Conservation (phyloP, 257 asterid genomes). For the Henckelia pumila region DNA sequence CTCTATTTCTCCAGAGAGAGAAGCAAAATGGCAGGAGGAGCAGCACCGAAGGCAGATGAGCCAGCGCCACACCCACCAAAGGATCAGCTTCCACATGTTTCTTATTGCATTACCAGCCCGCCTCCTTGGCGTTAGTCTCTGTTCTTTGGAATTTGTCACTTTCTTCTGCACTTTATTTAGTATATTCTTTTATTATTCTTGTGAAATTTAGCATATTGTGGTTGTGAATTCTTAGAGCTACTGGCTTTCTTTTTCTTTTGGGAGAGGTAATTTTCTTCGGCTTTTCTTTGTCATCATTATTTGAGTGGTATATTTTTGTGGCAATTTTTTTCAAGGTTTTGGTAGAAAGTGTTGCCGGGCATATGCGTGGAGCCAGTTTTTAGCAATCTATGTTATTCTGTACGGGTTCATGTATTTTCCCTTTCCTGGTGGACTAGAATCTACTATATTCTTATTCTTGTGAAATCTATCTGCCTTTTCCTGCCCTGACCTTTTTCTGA, state of each 20-base stretch:
- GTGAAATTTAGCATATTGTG: background rate
- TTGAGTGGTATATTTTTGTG: background rate
- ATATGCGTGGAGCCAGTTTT: background rate
- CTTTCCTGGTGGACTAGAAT: background rate
- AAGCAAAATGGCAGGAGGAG: constrained; percentile 47
- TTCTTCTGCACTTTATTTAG: constrained; percentile 4
- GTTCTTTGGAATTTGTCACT: background rate
- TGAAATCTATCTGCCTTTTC: background rate
- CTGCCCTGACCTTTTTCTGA: background rate
- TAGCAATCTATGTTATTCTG: background rate
- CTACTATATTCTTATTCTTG: constrained; percentile 17
- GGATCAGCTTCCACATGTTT: constrained; percentile 83
- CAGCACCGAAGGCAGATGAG: constrained; percentile 50
- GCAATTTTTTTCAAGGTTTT: no score
- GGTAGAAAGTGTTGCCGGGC: constrained; percentile 1
- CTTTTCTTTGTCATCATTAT: background rate
- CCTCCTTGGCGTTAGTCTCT: constrained; percentile 90
- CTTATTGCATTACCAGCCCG: constrained; percentile 93
- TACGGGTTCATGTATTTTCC: background rate
- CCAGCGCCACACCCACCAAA: constrained; percentile 76
- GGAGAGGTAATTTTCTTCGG: background rate
- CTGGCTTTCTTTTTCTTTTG: constrained; percentile 3
- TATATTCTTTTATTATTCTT: constrained; percentile 12
- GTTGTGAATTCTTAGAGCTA: background rate
- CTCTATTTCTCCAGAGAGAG: constrained; percentile 20